phyloP scores from a whole-genome alignment of 805 yeast genomes.

The Candida morakotiae region DNA sequence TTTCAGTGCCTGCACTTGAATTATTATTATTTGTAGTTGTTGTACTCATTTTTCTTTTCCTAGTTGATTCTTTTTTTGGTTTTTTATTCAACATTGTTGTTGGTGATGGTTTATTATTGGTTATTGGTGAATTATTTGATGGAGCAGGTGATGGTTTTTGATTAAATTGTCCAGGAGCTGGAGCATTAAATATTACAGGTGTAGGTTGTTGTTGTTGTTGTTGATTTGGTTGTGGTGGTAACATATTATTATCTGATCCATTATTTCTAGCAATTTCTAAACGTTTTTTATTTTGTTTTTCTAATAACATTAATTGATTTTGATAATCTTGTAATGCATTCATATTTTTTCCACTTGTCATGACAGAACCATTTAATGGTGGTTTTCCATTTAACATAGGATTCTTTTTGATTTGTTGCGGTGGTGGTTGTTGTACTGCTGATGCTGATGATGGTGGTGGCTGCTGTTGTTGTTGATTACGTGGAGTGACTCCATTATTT shows the following conservation, averaged over 20 bases:
- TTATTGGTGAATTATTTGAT: constrained; percentile 28
- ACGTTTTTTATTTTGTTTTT: constrained; percentile 69
- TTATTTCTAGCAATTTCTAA: constrained; percentile 49
- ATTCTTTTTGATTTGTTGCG: no score
- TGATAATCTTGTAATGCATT: constrained; percentile 79
- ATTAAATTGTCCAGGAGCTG: constrained; percentile 6
- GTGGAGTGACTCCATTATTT: background rate
- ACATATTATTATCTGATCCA: constrained; percentile 16
- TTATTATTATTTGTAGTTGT: constrained; percentile 5
- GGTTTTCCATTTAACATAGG: constrained; percentile 1
- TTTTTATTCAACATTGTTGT: constrained; percentile 18
- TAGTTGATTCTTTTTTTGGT: constrained; percentile 30
- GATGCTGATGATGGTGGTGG: no score
- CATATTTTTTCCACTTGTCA: constrained; percentile 26
- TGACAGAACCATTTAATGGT: no score
- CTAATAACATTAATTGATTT: constrained; percentile 69
- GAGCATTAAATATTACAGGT: constrained; percentile 6
- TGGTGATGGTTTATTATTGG: constrained; percentile 34
- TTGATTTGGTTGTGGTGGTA: constrained; percentile 9
- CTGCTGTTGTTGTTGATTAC: background rate
- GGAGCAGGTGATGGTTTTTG: constrained; percentile 24
- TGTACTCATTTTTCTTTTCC: constrained; percentile 23
- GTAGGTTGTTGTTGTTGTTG: constrained; percentile 9
- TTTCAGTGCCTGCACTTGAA: constrained; percentile 8
- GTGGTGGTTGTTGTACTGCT: no score